These are phyloP conservation scores for Metahyphopichia silvanorum DNA, from an alignment of 805 yeast genomes.

Conservation along the genomic window DNA sequence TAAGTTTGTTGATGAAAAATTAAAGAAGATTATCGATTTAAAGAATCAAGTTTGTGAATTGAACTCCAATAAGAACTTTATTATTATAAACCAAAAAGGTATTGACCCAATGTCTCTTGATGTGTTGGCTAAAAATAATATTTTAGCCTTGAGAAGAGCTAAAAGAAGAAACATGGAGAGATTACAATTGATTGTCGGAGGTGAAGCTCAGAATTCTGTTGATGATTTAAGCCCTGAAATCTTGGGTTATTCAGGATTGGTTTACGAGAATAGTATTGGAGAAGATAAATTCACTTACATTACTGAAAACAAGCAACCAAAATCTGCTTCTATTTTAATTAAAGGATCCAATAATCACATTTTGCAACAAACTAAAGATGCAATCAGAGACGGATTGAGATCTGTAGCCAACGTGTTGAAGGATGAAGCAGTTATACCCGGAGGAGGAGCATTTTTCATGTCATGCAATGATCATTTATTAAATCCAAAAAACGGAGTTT, in stretches of 20 bases:
- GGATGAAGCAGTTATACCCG: conserved; percentile 86
- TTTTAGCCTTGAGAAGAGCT: conserved; percentile 94
- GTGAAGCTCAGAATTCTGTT: conserved; percentile 95
- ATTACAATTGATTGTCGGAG: conserved; percentile 92
- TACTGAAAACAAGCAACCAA: conserved; percentile 86
- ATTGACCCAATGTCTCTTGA: conserved; percentile 98
- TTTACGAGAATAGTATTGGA: conserved; percentile 89
- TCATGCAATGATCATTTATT: conserved; percentile 71
- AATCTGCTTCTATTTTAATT: conserved; percentile 85
- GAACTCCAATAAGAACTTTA: conserved; percentile 74
- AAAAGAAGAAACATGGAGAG: conserved; percentile 99
- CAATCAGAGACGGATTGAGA: conserved; percentile 94
- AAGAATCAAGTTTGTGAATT: conserved; percentile 88
- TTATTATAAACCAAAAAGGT: conserved; percentile 96
- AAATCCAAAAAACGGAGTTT: conserved; percentile 46
- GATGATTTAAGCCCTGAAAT: conserved; percentile 81
- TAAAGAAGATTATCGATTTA: conserved; percentile 85
- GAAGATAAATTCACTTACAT: conserved; percentile 97
- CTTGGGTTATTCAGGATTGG: conserved; percentile 85
- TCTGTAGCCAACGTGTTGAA: conserved; percentile 89
- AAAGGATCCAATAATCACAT: conserved; percentile 91
- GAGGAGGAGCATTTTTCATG: conserved; percentile 94
- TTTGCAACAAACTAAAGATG: conserved; percentile 90
- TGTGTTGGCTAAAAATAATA: conserved; percentile 86
- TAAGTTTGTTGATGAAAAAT: conserved; percentile 89